Percentiles rank a stretch among this genome's conserved stretches.
Conservation (phyloP, 306 rosid species). For the Casuarina equisetifolia region DNA sequence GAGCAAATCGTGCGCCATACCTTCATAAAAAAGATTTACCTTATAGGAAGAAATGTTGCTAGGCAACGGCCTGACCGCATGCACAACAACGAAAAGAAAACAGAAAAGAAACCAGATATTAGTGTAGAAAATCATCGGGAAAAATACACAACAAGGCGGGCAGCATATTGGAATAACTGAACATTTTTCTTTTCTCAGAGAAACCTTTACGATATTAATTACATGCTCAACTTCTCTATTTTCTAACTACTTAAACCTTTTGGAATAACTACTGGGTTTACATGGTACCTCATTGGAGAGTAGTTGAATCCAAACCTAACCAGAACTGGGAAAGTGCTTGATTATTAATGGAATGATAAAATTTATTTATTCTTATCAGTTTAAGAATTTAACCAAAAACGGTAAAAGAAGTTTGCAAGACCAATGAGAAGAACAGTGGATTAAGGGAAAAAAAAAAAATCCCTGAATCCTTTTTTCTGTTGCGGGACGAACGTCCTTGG, state of each 20-base stretch:
- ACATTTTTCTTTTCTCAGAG: not conserved
- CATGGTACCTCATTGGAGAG: too few species aligned
- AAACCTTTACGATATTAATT: too few species aligned
- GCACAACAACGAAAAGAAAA: not conserved
- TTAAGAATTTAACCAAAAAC: too few species aligned
- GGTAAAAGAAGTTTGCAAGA: not conserved
- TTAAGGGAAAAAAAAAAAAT: not conserved
- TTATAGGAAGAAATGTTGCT: conserved; percentile 23
- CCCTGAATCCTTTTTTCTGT: too few species aligned
- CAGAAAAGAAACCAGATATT: conserved; percentile 11
- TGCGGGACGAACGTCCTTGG: not conserved
- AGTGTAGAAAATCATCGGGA: conserved; percentile 16
- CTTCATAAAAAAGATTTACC: conserved; percentile 27
- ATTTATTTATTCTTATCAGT: too few species aligned
- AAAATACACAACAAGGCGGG: conserved; percentile 2
- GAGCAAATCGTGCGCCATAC: conserved; percentile 60
- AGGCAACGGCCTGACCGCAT: conserved; percentile 77
- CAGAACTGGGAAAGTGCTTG: too few species aligned
- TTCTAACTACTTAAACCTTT: too few species aligned
- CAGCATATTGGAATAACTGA: not conserved
- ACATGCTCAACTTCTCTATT: too few species aligned
- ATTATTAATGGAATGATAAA: too few species aligned
- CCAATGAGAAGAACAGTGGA: not conserved
- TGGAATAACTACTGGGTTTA: too few species aligned
- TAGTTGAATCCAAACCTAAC: too few species aligned